These are phyloP conservation scores for Volvariella volvacea DNA, from an alignment of 1,284 basidiomycete species.

Conservation along the genomic window DNA sequence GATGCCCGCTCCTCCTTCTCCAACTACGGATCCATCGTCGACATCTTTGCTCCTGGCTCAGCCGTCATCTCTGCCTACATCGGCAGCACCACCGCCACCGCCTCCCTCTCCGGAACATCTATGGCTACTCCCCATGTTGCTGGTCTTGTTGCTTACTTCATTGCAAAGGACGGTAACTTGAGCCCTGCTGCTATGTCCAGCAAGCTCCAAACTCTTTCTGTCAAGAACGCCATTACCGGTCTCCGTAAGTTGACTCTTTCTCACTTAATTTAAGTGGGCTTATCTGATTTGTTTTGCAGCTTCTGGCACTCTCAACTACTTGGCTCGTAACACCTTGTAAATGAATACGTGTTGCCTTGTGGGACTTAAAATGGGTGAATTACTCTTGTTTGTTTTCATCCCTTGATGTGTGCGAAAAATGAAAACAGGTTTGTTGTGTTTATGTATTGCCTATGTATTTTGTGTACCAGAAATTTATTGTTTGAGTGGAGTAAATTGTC, in stretches of 20 bases:
- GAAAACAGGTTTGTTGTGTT: too few species aligned
- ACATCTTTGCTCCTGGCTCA: slow-evolving; percentile 71
- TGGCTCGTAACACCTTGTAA: too few species aligned
- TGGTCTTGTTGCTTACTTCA: slow-evolving; percentile 69
- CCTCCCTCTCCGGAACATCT: slow-evolving; percentile 61
- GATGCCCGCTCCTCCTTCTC: slow-evolving; percentile 78
- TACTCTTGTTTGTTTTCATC: too few species aligned
- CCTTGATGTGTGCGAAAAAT: too few species aligned
- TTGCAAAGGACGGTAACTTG: slow-evolving; percentile 25
- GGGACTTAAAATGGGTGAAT: too few species aligned
- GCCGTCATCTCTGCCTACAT: slow-evolving; percentile 69
- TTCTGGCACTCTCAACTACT: slow-evolving; percentile 1
- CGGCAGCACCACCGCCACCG: slow-evolving; percentile 44
- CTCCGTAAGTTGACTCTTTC: slow-evolving; percentile 20
- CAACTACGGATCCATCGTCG: slow-evolving; percentile 66
- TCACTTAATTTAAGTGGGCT: background rate
- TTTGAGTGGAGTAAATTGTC: too few species aligned
- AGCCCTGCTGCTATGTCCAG: slow-evolving; percentile 17
- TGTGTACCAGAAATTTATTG: too few species aligned
- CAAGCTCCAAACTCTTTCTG: slow-evolving; percentile 15
- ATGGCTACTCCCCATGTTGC: slow-evolving; percentile 55
- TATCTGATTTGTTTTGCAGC: background rate
- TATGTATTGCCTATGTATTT: too few species aligned
- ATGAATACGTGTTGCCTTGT: too few species aligned
- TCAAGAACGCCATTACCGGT: slow-evolving; percentile 16